A percentile compares a stretch with the other conserved stretches of the same genome.
phyloP scores from a whole-genome alignment of 371 early-diverging fungal genomes.

The Lichtheimia ornata region DNA sequence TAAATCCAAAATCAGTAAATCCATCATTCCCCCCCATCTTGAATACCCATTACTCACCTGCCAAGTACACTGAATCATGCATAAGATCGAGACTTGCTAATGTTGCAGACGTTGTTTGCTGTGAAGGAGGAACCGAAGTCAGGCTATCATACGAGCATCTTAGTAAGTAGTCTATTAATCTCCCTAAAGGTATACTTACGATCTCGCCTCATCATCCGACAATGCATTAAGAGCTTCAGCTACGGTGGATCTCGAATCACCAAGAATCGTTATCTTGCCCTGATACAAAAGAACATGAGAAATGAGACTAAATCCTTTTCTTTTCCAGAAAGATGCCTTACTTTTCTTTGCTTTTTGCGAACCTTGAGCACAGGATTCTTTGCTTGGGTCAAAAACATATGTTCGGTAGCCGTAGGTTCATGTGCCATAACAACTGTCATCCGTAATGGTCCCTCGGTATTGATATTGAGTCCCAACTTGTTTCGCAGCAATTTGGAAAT shows the following conservation, averaged over 20 bases:
- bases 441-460: constrained; percentile 40
- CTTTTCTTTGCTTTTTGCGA: constrained; percentile 57
- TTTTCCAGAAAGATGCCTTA: constrained; percentile 12
- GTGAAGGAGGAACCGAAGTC: constrained; percentile 49
- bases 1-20: background rate
- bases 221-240: constrained; percentile 55
- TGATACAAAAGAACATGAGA: constrained; percentile 3
- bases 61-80: constrained; percentile 57
- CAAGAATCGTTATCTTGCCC: constrained; percentile 47
- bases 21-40: background rate
- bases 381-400: constrained; percentile 63
- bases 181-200: constrained; percentile 30
- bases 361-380: constrained; percentile 61
- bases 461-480: constrained; percentile 25
- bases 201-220: constrained; percentile 48
- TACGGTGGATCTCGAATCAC: constrained; percentile 60
- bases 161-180: too few relatives aligned
- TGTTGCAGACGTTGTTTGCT: constrained; percentile 28
- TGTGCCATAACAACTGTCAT: constrained; percentile 65
- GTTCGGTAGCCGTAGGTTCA: constrained; percentile 59
- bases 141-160: constrained; percentile 16
- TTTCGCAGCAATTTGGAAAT: constrained; percentile 35
- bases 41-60: constrained; percentile 25
- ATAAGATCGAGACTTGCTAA: constrained; percentile 38
- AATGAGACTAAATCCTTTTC: background rate